Evolutionary conservation across 306 rosid genomes (phyloP).

Genomic region (Argentina anserina): DNA sequence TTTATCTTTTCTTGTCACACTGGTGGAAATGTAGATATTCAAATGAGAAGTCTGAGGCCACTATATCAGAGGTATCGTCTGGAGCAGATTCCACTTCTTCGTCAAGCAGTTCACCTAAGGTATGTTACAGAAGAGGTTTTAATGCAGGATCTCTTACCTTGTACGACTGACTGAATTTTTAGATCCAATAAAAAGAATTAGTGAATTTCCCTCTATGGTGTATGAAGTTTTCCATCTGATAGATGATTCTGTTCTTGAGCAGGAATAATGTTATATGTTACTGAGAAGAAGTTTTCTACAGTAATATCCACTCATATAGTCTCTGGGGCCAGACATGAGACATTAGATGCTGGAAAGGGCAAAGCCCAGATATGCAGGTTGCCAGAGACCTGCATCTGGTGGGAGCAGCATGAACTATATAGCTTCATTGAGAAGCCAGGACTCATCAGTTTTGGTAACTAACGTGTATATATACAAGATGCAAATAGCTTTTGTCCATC

Average conservation of each 20-base stretch:
- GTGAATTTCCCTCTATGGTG: neutral
- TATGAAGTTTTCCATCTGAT: neutral
- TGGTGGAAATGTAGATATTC: conserved; percentile 50
- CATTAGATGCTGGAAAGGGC: neutral
- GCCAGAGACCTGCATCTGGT: neutral
- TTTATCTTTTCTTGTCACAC: neutral
- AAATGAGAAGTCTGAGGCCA: conserved; percentile 68
- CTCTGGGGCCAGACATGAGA: neutral
- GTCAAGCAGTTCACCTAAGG: conserved; percentile 48
- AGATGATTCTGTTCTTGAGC: neutral
- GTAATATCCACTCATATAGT: neutral
- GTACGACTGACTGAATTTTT: neutral
- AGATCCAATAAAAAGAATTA: neutral
- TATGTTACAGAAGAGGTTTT: neutral
- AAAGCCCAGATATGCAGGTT: neutral
- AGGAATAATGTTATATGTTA: conserved; percentile 17
- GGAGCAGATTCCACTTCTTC: conserved; percentile 44
- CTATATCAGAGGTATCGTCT: conserved; percentile 40
- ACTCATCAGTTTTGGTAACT: neutral
- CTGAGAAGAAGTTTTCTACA: neutral
- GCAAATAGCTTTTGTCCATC: too few relatives aligned
- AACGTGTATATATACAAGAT: neutral
- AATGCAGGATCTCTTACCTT: neutral
- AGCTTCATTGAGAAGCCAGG: neutral
- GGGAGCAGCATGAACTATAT: neutral